Evolutionary conservation across 2,329 filamentous ascomycete species (phyloP).

Genomic region (Aciculosporium take): DNA sequence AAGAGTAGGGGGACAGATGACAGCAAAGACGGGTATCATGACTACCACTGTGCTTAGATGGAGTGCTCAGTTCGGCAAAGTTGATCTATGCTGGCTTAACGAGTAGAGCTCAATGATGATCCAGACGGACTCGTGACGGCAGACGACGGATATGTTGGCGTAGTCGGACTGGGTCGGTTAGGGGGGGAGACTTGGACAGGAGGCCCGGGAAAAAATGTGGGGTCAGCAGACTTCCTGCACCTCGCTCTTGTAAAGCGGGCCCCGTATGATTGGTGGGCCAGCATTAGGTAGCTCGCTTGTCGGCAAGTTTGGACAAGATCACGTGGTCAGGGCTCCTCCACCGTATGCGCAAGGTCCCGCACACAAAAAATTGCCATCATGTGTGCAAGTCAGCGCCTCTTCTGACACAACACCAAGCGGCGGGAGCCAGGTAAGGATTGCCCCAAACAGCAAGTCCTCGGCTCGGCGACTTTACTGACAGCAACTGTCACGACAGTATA

Average conservation of each 20-base stretch:
- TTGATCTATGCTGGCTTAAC: background rate
- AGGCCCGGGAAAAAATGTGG: background rate
- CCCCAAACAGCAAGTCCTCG: slow-evolving; percentile 12
- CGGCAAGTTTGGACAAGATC: slow-evolving; percentile 9
- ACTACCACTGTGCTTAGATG: background rate
- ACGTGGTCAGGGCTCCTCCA: slow-evolving; percentile 24
- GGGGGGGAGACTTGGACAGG: background rate
- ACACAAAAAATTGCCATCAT: slow-evolving; percentile 25
- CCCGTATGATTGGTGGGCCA: slow-evolving; percentile 1
- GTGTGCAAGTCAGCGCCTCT: slow-evolving; percentile 14
- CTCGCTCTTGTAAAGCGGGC: background rate
- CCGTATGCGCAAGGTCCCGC: slow-evolving; percentile 13
- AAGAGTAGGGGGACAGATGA: background rate
- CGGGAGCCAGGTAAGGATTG: slow-evolving; percentile 24
- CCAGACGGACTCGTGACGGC: background rate
- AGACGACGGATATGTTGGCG: background rate
- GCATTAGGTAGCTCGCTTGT: slow-evolving; percentile 5
- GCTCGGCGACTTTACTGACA: slow-evolving; percentile 7
- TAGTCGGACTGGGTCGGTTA: background rate
- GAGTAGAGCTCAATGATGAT: background rate
- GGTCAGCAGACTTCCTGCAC: background rate
- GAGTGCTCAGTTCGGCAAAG: background rate
- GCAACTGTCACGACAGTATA: slow-evolving; percentile 11
- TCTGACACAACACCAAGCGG: slow-evolving; percentile 26
- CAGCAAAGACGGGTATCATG: background rate